A percentile compares a stretch with the other conserved stretches of the same genome.
Evolutionary conservation across 371 early-diverging fungal species (phyloP).

Genomic region (Haplosporangium sp.): DNA sequence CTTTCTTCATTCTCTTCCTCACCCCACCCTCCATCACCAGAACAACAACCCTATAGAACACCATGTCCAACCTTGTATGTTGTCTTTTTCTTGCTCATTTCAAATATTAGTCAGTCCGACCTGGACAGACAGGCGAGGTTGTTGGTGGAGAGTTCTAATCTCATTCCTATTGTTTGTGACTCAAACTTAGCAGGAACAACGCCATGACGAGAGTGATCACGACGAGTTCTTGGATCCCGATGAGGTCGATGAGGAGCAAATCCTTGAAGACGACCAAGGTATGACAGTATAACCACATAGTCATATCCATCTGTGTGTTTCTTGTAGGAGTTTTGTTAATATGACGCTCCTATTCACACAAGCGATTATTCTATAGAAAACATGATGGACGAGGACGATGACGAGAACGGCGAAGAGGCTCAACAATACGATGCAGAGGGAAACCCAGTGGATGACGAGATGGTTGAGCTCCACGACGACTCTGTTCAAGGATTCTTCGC

Average conservation of each 20-base stretch:
- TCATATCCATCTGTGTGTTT: slow-evolving; percentile 9
- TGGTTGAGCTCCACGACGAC: slow-evolving; percentile 84
- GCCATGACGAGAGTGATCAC: slow-evolving; percentile 58
- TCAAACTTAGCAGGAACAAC: slow-evolving; percentile 15
- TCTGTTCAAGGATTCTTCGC: slow-evolving; percentile 93
- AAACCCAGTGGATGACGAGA: slow-evolving; percentile 61
- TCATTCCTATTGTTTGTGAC: no score
- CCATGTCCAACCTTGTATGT: no score
- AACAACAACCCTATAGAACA: no score
- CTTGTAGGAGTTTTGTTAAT: slow-evolving; percentile 41
- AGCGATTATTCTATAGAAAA: slow-evolving; percentile 16
- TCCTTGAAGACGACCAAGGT: slow-evolving; percentile 57
- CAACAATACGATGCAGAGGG: slow-evolving; percentile 55
- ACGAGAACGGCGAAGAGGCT: slow-evolving; percentile 41
- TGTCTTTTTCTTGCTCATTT: no score
- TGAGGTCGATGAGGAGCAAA: slow-evolving; percentile 59
- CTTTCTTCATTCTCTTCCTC: background rate
- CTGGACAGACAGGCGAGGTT: no score
- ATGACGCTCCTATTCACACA: slow-evolving; percentile 9
- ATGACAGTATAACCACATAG: slow-evolving; percentile 1
- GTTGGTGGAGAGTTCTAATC: no score
- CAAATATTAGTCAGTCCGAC: no score
- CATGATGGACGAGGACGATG: slow-evolving; percentile 53
- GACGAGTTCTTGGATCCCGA: slow-evolving; percentile 62
- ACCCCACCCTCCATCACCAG: background rate